These are phyloP conservation scores for Morella rubra DNA, from an alignment of 306 rosid genomes.

Conservation along the genomic window DNA sequence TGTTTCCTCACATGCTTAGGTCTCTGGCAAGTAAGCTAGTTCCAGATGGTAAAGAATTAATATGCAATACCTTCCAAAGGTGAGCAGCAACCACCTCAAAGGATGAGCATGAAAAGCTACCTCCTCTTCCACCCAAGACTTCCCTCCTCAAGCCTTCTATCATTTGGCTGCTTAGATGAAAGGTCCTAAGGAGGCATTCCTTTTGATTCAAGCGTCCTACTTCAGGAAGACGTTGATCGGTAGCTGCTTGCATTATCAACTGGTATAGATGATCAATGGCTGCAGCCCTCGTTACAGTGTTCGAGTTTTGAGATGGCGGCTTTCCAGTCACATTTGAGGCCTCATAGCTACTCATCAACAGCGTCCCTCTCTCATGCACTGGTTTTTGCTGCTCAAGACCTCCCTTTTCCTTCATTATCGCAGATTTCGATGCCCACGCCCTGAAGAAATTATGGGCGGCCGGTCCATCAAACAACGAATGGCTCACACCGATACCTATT, in stretches of 20 bases:
- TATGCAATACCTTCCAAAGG: conserved; percentile 67
- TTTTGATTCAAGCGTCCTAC: conserved; percentile 20
- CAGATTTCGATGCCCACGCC: conserved; percentile 72
- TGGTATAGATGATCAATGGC: conserved; percentile 69
- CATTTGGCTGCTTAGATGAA: conserved; percentile 45
- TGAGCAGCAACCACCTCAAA: conserved; percentile 75
- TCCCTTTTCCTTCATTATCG: conserved; percentile 29
- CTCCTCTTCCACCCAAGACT: conserved; percentile 24
- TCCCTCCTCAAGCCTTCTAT: conserved; percentile 49
- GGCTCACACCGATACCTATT: conserved; percentile 71
- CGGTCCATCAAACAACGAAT: conserved; percentile 74
- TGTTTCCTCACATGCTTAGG: neutral
- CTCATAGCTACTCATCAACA: conserved; percentile 19
- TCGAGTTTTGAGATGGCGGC: conserved; percentile 21
- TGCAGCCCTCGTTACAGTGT: conserved; percentile 26
- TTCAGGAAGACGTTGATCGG: conserved; percentile 9
- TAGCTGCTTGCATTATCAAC: conserved; percentile 56
- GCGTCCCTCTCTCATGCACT: conserved; percentile 63
- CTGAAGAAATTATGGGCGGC: conserved; percentile 60
- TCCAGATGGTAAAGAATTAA: neutral
- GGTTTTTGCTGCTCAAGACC: conserved; percentile 37
- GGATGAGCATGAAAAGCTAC: conserved; percentile 52
- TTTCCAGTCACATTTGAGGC: conserved; percentile 17
- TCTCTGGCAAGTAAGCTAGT: neutral
- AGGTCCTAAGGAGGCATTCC: conserved; percentile 51